phyloP scores from a whole-genome alignment of 805 yeast species.

The Starmerella sp. region DNA sequence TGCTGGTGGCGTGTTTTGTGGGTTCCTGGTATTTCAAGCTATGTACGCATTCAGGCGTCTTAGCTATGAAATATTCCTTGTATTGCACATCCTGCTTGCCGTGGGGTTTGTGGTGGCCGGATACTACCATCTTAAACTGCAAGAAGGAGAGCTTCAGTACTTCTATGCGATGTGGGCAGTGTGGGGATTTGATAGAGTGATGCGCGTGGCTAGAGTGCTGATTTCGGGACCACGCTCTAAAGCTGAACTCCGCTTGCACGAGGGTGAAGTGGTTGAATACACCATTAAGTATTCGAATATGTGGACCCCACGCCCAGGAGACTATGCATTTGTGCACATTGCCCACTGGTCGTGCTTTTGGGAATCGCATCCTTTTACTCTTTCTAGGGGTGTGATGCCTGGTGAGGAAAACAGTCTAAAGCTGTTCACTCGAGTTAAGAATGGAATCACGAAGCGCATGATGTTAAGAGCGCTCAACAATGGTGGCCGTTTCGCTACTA shows the following conservation, averaged over 20 bases:
- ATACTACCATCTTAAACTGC: slow-evolving; percentile 42
- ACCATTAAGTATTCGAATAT: background rate
- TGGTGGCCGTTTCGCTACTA: slow-evolving; percentile 21
- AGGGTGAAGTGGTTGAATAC: slow-evolving; percentile 18
- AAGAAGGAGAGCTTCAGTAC: slow-evolving; percentile 23
- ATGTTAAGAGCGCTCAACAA: slow-evolving; percentile 26
- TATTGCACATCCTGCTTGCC: slow-evolving; percentile 44
- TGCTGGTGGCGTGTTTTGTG: slow-evolving; percentile 28
- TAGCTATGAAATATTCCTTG: slow-evolving; percentile 46
- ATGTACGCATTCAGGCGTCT: slow-evolving; percentile 38
- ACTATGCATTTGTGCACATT: slow-evolving; percentile 3
- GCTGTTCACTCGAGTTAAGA: slow-evolving; percentile 28
- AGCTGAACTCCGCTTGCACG: background rate
- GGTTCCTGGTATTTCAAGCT: slow-evolving; percentile 36
- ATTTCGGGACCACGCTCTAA: slow-evolving; percentile 7
- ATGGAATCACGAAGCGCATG: slow-evolving; percentile 43
- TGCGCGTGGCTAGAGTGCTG: slow-evolving; percentile 43
- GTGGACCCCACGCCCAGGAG: background rate
- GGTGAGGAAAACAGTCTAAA: slow-evolving; percentile 12
- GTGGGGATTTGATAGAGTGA: slow-evolving; percentile 58
- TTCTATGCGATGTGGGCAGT: slow-evolving; percentile 45
- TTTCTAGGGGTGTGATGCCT: slow-evolving; percentile 7
- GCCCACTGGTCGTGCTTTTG: background rate
- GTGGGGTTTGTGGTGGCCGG: slow-evolving; percentile 37
- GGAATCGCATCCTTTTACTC: slow-evolving; percentile 42